A percentile compares a stretch with the other conserved stretches of the same genome.
Evolutionary conservation across 257 asterid genomes (phyloP).

Genomic region (Coffea eugenioides): DNA sequence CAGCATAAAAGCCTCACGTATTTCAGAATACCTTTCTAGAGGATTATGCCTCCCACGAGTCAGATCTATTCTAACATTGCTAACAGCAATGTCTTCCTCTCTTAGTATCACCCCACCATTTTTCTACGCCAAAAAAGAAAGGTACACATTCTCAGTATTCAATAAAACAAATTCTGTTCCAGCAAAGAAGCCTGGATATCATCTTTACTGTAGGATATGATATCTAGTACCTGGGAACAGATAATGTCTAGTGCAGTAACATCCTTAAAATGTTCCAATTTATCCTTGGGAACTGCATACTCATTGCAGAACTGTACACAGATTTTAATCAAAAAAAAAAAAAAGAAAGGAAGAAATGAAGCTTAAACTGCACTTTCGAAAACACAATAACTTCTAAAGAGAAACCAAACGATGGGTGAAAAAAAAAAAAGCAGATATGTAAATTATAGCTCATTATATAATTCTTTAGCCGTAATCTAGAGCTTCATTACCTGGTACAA

Average conservation of each 20-base stretch:
- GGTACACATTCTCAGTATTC: constrained; percentile 9
- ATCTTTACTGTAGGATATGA: neutral
- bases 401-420: neutral
- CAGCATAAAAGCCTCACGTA: neutral
- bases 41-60: constrained; percentile 83
- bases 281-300: constrained; percentile 83
- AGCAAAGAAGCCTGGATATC: constrained; percentile 10
- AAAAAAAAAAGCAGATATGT: neutral
- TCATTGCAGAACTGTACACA: constrained; percentile 81
- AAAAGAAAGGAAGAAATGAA: neutral
- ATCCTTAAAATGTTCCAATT: constrained; percentile 66
- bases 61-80: constrained; percentile 84
- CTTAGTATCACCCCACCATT: constrained; percentile 46
- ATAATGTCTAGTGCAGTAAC: constrained; percentile 85
- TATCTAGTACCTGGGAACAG: constrained; percentile 72
- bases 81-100: constrained; percentile 85
- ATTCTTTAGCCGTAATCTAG: neutral
- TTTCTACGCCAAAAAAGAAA: constrained; percentile 36
- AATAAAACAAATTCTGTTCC: neutral
- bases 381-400: neutral
- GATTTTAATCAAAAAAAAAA: neutral
- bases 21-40: constrained; percentile 64
- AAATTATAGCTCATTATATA: neutral
- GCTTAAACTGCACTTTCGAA: constrained; percentile 2
- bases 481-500: constrained; percentile 66